Evolutionary conservation across 805 yeast species (phyloP), one percentile per base, ranked within the genome.

Genomic region (Saccharomycopsis synnaedendra): DNA sequence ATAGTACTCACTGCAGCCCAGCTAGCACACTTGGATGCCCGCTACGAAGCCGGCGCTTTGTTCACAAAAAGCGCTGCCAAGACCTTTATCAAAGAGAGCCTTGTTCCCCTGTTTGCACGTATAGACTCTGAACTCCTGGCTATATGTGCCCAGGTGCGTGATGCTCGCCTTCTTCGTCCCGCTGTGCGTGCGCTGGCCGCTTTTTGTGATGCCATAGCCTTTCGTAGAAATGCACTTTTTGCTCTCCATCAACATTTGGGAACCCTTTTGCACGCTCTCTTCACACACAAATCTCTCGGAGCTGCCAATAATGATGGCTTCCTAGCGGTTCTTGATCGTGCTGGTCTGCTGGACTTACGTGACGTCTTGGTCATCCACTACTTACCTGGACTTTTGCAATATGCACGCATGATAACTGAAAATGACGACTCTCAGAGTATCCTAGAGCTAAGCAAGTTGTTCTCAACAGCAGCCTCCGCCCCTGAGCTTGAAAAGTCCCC

Each of bases 171-270:
- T 19, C 19, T 19, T 19, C 19, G 19, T 19, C 19, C 19, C 19
- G 19, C 19, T 19, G 19, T 19, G 19, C 19, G 19, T 19, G 19
- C 19, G 19, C 19, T 19, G 19, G 19, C 19, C 19, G 19, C 19
- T 19, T 19, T 19, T 19, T 19, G 19, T 19, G 19, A 19, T 19
- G 19, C 19, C 19, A 19, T 19, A 19, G 69, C 68, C 36, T 80
- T 74, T 56, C 74, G 83, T 57, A 75, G 87, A 53, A 76, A 75
- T 48, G 78, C 77, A 53, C 66, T 85, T 32, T 71, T 77, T 45
- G 68, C 68, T 44, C 80, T 81, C 56, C 93, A 88, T 60, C 95
- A 86, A 56, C 58, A 71, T 1, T 63, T 89, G 47, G 81, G 89
- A 41, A 84, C 80, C 59, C 67, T 85, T 1, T 65, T 82, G 5